phyloP scores from a whole-genome alignment of 768 basidiomycete species.

The Fistulinella prunicolor region DNA sequence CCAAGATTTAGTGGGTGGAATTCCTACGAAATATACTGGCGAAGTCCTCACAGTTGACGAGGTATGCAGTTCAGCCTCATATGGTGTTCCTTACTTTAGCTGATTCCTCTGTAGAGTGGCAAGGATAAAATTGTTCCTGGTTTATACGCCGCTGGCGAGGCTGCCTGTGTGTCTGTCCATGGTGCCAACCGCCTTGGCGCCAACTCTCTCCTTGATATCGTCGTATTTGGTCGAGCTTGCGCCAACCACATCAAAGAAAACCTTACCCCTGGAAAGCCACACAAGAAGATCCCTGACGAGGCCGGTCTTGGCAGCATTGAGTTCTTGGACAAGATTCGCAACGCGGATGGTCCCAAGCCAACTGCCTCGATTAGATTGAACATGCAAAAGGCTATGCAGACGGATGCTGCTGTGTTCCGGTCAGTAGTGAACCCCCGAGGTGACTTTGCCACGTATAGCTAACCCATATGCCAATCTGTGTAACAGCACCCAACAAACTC shows the following conservation, averaged over 20 bases:
- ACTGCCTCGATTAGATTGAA: conserved; percentile 90
- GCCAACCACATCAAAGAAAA: conserved; percentile 96
- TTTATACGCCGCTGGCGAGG: conserved; percentile 97
- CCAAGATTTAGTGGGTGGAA: conserved; percentile 82
- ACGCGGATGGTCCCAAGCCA: conserved; percentile 73
- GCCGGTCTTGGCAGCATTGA: conserved; percentile 83
- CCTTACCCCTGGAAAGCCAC: conserved; percentile 83
- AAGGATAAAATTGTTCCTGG: conserved; percentile 95
- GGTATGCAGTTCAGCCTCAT: conserved; percentile 24
- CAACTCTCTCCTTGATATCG: conserved; percentile 97
- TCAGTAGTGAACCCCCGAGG: conserved; percentile 26
- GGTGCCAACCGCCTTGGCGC: conserved; percentile 99
- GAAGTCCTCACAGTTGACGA: conserved; percentile 89
- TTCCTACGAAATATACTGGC: conserved; percentile 97
- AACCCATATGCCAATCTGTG: neutral
- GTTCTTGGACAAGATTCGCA: conserved; percentile 87
- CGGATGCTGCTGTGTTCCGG: conserved; percentile 97
- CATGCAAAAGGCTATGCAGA: conserved; percentile 99
- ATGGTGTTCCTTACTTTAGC: neutral
- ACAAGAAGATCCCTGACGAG: conserved; percentile 83
- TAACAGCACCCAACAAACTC: conserved; percentile 73
- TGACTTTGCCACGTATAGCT: neutral
- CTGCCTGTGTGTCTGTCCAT: conserved; percentile 97
- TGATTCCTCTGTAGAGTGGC: conserved; percentile 49
- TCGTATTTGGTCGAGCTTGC: conserved; percentile 99